phyloP scores from a whole-genome alignment of 306 rosid species.

The Begonia masoniana region DNA sequence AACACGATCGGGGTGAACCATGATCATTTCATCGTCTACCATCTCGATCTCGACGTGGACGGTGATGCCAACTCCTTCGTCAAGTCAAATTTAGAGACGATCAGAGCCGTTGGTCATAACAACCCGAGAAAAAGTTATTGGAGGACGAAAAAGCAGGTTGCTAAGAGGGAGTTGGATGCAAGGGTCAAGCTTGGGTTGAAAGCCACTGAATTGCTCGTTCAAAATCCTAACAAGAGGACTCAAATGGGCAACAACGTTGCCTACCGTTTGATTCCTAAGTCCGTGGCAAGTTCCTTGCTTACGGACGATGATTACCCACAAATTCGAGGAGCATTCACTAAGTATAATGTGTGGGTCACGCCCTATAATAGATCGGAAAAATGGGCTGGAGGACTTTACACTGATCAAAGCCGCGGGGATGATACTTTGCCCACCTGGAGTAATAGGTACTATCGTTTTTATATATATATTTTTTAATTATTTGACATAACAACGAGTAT shows the following conservation, averaged over 20 bases:
- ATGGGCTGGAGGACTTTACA: constrained; percentile 80
- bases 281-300: constrained; percentile 38
- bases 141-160: constrained; percentile 42
- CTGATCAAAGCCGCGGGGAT: constrained; percentile 71
- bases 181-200: constrained; percentile 43
- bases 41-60: constrained; percentile 73
- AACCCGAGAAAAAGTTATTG: constrained; percentile 72
- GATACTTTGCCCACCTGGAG: constrained; percentile 81
- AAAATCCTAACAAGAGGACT: constrained; percentile 58
- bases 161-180: constrained; percentile 48
- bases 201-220: constrained; percentile 43
- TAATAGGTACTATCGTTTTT: constrained; percentile 25
- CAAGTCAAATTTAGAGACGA: constrained; percentile 35
- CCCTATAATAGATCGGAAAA: constrained; percentile 67
- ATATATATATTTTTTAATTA: no score
- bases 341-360: constrained; percentile 71
- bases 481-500: no score
- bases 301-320: constrained; percentile 63
- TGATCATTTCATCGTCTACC: constrained; percentile 62
- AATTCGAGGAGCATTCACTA: constrained; percentile 53
- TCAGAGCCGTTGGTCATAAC: constrained; percentile 9
- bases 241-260: constrained; percentile 57
- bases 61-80: constrained; percentile 51
- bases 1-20: constrained; percentile 60
- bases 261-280: constrained; percentile 48